Evolutionary conservation across 371 early-diverging fungal genomes (phyloP).

Genomic region (Cokeromyces recurvatus): DNA sequence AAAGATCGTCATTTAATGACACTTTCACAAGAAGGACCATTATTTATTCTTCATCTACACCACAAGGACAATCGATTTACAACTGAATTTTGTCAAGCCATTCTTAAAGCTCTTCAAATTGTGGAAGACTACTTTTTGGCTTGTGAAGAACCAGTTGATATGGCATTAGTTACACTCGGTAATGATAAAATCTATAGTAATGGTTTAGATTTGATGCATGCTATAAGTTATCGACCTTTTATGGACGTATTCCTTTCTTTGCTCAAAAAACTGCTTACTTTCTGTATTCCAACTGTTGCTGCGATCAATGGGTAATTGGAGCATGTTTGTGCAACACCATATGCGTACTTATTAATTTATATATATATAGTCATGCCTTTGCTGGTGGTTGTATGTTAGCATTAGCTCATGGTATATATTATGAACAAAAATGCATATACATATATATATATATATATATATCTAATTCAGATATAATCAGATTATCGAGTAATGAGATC

Average conservation of each 20-base stretch:
- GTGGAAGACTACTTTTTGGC: constrained; percentile 50
- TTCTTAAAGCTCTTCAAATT: constrained; percentile 56
- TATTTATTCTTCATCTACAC: constrained; percentile 58
- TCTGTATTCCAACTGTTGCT: constrained; percentile 79
- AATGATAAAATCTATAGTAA: constrained; percentile 74
- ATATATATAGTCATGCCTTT: constrained; percentile 65
- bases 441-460: too few species aligned
- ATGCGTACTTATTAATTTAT: too few species aligned
- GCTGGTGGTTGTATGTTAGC: constrained; percentile 83
- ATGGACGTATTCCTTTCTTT: constrained; percentile 46
- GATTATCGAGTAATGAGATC: constrained; percentile 80
- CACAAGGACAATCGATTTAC: constrained; percentile 71
- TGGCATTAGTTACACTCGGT: constrained; percentile 61
- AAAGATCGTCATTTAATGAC: constrained; percentile 39
- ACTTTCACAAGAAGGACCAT: constrained; percentile 46
- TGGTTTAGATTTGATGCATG: constrained; percentile 64
- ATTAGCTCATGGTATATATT: constrained; percentile 60
- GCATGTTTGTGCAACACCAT: too few species aligned
- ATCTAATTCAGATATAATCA: too few species aligned
- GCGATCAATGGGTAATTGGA: constrained; percentile 63
- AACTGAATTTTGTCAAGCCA: constrained; percentile 48
- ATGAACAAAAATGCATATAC: too few species aligned
- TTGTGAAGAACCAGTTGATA: constrained; percentile 30
- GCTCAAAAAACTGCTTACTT: constrained; percentile 55
- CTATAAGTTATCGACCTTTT: constrained; percentile 38